These are phyloP conservation scores for Teratosphaeria gauchensis DNA, from an alignment of 2,329 filamentous ascomycete species.

Conservation along the genomic window DNA sequence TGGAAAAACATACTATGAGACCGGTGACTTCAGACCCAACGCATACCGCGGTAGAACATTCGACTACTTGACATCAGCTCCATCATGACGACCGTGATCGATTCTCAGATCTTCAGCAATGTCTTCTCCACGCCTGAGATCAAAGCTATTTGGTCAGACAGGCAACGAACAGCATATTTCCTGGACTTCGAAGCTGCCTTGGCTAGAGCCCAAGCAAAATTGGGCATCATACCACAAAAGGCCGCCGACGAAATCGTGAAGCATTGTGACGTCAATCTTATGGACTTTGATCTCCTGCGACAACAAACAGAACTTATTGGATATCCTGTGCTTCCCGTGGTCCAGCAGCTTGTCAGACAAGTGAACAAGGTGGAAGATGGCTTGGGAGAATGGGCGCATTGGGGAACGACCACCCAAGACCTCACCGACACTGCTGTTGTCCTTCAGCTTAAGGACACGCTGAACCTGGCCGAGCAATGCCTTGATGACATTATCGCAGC, in stretches of 20 bases:
- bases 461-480: constrained; percentile 11
- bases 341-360: constrained; percentile 18
- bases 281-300: constrained; percentile 16
- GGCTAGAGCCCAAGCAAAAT: constrained; percentile 18
- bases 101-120: constrained; percentile 22
- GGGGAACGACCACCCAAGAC: constrained; percentile 23
- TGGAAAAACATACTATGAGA: neutral
- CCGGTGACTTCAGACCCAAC: neutral
- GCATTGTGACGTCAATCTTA: constrained; percentile 11
- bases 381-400: constrained; percentile 22
- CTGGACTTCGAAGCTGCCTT: constrained; percentile 22
- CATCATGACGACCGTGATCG: constrained; percentile 19
- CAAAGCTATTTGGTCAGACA: constrained; percentile 21
- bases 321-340: constrained; percentile 23
- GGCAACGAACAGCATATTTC: constrained; percentile 18
- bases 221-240: constrained; percentile 22
- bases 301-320: constrained; percentile 23
- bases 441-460: constrained; percentile 20
- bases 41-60: neutral
- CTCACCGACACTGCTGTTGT: constrained; percentile 21
- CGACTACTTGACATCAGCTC: neutral
- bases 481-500: constrained; percentile 12
- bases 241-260: constrained; percentile 20
- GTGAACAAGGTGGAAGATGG: constrained; percentile 16
- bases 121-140: constrained; percentile 20